A percentile compares a stretch with the other conserved stretches of the same genome.
Evolutionary conservation across 495 filamentous ascomycete species (phyloP).

Genomic region (Penicillium taxi): DNA sequence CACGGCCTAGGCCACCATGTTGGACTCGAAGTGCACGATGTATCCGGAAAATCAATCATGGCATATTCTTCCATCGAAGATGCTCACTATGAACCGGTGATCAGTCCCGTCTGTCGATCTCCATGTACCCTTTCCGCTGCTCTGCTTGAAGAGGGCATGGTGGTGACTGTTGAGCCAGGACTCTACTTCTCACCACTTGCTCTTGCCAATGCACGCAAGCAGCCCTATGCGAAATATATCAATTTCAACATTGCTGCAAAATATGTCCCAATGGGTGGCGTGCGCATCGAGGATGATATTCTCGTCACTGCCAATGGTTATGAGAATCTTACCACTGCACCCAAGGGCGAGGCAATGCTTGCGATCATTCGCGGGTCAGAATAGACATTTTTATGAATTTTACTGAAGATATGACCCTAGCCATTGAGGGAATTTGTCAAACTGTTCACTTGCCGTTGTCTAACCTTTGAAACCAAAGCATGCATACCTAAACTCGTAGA

Average conservation of each 20-base stretch:
- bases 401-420: no score
- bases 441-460: no score
- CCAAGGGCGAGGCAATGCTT: conserved; percentile 66
- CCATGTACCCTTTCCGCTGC: conserved; percentile 31
- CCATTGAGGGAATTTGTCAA: no score
- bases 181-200: conserved; percentile 88
- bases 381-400: conserved; percentile 2
- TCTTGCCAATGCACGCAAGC: conserved; percentile 64
- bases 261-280: conserved; percentile 75
- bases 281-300: conserved; percentile 88
- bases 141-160: conserved; percentile 57
- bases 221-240: conserved; percentile 61
- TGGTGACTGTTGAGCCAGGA: conserved; percentile 84
- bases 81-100: conserved; percentile 14
- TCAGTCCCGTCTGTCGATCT: conserved; percentile 18
- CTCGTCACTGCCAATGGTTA: conserved; percentile 68
- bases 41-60: conserved; percentile 45
- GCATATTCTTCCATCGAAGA: conserved; percentile 19
- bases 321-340: conserved; percentile 78
- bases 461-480: no score
- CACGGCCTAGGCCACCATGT: conserved; percentile 88
- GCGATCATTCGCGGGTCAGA: conserved; percentile 43
- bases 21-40: conserved; percentile 86
- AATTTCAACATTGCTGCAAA: conserved; percentile 59
- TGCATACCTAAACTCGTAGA: no score